A percentile compares a stretch with the other conserved stretches of the same genome.
Conservation (phyloP, 768 basidiomycete genomes). For the Termitomyces sp. region DNA sequence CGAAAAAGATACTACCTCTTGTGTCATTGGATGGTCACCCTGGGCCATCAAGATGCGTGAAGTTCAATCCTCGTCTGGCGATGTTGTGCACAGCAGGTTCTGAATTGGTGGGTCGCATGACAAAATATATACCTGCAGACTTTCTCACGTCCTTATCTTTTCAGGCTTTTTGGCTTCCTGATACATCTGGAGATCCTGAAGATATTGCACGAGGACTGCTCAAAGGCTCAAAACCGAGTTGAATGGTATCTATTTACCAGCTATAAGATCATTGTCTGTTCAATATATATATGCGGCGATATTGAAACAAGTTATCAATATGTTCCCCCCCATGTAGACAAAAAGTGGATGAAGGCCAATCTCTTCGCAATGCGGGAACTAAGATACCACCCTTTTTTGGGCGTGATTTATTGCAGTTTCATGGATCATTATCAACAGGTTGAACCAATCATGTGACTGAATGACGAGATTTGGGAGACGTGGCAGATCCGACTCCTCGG, state of each 20-base stretch:
- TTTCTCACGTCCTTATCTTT: constrained; percentile 1
- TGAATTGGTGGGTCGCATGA: constrained; percentile 59
- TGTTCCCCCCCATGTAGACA: background rate
- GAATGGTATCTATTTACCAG: background rate
- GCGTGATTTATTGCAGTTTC: no score
- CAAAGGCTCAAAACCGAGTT: constrained; percentile 36
- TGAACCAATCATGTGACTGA: no score
- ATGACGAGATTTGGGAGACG: background rate
- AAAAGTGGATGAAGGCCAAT: background rate
- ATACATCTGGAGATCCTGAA: constrained; percentile 61
- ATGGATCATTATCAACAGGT: no score
- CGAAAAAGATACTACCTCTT: constrained; percentile 37
- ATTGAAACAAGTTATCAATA: background rate
- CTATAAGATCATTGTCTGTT: background rate
- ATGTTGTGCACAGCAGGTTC: constrained; percentile 86
- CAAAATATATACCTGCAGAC: background rate
- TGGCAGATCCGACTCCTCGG: background rate
- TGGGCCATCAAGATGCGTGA: constrained; percentile 80
- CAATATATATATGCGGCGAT: background rate
- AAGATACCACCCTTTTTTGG: no score
- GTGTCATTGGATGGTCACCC: constrained; percentile 70
- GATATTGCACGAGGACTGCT: constrained; percentile 68
- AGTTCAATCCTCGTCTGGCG: constrained; percentile 83
- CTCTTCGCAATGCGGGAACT: background rate
- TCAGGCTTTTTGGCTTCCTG: constrained; percentile 46